Percentiles rank a stretch among this genome's conserved stretches.
Conservation (phyloP, 2,329 filamentous ascomycete genomes). For the Claviceps spartinae region DNA sequence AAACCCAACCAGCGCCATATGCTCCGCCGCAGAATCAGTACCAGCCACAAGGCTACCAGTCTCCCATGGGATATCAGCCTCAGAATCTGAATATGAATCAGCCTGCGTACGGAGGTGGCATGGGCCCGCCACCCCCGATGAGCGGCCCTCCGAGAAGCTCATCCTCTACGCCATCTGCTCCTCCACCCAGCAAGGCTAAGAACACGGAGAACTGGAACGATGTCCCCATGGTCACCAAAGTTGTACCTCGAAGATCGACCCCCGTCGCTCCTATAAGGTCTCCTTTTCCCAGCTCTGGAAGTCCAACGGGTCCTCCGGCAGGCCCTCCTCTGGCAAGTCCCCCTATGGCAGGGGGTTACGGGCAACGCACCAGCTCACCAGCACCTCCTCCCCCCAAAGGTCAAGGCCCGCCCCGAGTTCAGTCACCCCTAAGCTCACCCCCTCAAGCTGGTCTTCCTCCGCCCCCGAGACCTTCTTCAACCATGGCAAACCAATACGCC, state of each 20-base stretch:
- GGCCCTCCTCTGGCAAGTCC: constrained; percentile 21
- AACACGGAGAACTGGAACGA: constrained; percentile 87
- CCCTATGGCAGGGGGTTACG: constrained; percentile 36
- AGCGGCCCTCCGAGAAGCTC: constrained; percentile 36
- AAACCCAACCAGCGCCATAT: constrained; percentile 23
- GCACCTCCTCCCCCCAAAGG: constrained; percentile 71
- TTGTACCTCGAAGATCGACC: constrained; percentile 59
- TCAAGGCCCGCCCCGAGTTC: constrained; percentile 52
- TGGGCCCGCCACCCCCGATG: constrained; percentile 15
- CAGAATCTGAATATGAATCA: constrained; percentile 24
- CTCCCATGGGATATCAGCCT: constrained; percentile 35
- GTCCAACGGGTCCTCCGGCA: constrained; percentile 25
- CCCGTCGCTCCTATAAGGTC: constrained; percentile 59
- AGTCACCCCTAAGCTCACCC: constrained; percentile 51
- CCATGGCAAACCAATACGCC: constrained; percentile 43
- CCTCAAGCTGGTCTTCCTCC: constrained; percentile 34
- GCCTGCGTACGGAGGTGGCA: constrained; percentile 23
- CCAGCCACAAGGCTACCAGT: constrained; percentile 14
- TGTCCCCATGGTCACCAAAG: constrained; percentile 71
- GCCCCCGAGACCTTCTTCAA: constrained; percentile 46
- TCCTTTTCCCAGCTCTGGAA: constrained; percentile 58
- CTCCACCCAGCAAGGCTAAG: constrained; percentile 56
- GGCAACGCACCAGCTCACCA: constrained; percentile 54
- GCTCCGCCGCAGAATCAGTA: constrained; percentile 24
- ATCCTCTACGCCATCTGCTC: constrained; percentile 46